These are phyloP conservation scores for Fraxinus sp. DNA, from an alignment of 305 asterid genomes.

Conservation along the genomic window DNA sequence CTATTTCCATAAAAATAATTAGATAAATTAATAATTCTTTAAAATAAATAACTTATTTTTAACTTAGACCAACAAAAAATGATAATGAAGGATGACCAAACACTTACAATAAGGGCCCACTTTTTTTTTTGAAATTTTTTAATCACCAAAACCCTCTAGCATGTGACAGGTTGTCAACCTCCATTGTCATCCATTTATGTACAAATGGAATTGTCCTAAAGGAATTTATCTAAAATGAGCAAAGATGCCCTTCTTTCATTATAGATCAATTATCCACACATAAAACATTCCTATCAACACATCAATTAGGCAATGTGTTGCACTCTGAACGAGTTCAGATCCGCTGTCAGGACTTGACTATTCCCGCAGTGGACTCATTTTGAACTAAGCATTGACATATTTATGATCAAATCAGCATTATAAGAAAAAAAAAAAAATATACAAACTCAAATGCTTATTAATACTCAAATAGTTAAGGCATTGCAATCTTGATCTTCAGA, in stretches of 20 bases:
- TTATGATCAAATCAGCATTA: neutral
- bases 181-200: too few relatives aligned
- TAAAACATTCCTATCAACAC: too few relatives aligned
- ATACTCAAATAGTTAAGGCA: neutral
- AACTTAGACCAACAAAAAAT: neutral
- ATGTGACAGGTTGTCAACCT: too few relatives aligned
- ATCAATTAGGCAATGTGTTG: neutral
- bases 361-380: neutral
- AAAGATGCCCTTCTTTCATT: neutral
- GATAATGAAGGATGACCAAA: too few relatives aligned
- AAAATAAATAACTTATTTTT: neutral
- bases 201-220: too few relatives aligned
- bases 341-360: neutral
- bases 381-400: neutral
- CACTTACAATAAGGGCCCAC: too few relatives aligned
- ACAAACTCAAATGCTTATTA: neutral
- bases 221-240: neutral
- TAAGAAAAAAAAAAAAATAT: neutral
- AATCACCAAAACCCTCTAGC: too few relatives aligned
- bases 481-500: neutral
- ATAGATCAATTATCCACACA: neutral
- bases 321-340: neutral
- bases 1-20: neutral
- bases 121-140: too few relatives aligned
- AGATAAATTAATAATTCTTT: neutral